Base-by-base conservation (phyloP, 257 asterid species). In the Forsythia viridissima region DNA sequence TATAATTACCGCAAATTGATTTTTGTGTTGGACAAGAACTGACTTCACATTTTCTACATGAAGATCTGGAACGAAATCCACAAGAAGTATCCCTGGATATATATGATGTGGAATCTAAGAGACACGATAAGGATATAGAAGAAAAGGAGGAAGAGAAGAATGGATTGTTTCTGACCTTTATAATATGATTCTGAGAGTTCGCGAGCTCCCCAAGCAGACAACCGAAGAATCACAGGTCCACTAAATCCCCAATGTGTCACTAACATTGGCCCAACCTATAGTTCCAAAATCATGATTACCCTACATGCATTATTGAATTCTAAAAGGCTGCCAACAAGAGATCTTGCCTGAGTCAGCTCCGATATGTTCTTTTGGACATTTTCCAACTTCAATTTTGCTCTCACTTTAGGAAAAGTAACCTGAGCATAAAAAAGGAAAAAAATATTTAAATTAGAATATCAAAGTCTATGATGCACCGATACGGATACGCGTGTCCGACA, bases 151-250 rank as follows among this genome's bases (percentile, higher is more conserved):
- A 74, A 3, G 43, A 57, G 75, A 37, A 18, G 48, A 66, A 18
- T 9, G 74, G 69, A 12, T 71, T 67, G 71, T 69, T 18, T 79
- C 71, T 80, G 70, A 92, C 99, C 99, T 88, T 87, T 92, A 84
- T 93, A 95, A 83, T 86, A 82, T 55, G 96, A 83, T 75, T 80
- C 86, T 52, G 96, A 86, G 84, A 93, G 94, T 24, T 90, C 86
- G 48, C 98, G 97, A 24, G 99, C 99, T 69, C 97, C 98, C 99
- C 99, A 95, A 78, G 99, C 97, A 78, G 99, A 95, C 78, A 95
- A 79, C 48, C 94, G 91, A 76, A 95, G 97, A 87, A 95, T 89
- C 82, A 89, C 97, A 3, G 99, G 99, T 82, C 99, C 99, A 78
- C 97, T 95, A 77, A 95, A 94, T 70, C 98, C 98, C 99, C 99